Base-by-base conservation (phyloP, 1,284 basidiomycete species). In the Vanrija pseudolonga region DNA sequence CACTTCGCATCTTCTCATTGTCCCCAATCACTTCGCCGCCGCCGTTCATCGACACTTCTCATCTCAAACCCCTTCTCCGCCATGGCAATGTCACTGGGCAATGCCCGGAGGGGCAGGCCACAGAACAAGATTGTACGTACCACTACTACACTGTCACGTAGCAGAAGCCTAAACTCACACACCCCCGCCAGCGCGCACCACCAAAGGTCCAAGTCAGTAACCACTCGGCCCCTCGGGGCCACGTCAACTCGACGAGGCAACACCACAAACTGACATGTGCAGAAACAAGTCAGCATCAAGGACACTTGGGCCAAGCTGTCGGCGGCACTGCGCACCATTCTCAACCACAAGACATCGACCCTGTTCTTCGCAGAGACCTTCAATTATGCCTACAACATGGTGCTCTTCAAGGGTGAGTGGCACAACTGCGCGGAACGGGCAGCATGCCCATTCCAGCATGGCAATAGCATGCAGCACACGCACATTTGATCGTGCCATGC, bases 361-460 rank as follows among this genome's bases (percentile, higher is more conserved):
- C 84, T 99, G 26, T 96, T 91, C 15, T 98, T 94, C 69, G 96
- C 98, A 76, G 95, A 97, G 78, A 93, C 95, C 68, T 93, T 96
- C 72, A 84, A 93, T 42, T 92, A 89, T 71, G 91, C 87, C 19
- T 96, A 96, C 76, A 94, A 93, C 72, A 86, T 98, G 83, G 92
- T 95, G 4, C 81, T 95, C 12, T 83, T 87, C 72, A 91, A 88
- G 74, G 83, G 76, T 76, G 42, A 59, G 71, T 65, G 7, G 32
- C 9, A 8, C 28, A 11, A 23, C 5, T 43, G 22, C 4, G 12
- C 19, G 37, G n/a, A 5, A 26, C 24, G 24, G 24, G n/a, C 24
- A 9, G 24, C 24, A 26, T 26, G 24, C n/a, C n/a, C n/a, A n/a
- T n/a, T n/a, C n/a, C n/a, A n/a, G n/a, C n/a, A n/a, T n/a, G n/a